These are phyloP conservation scores for Hevea brasiliensis DNA, from an alignment of 345 rosid genomes.

Conservation along the genomic window DNA sequence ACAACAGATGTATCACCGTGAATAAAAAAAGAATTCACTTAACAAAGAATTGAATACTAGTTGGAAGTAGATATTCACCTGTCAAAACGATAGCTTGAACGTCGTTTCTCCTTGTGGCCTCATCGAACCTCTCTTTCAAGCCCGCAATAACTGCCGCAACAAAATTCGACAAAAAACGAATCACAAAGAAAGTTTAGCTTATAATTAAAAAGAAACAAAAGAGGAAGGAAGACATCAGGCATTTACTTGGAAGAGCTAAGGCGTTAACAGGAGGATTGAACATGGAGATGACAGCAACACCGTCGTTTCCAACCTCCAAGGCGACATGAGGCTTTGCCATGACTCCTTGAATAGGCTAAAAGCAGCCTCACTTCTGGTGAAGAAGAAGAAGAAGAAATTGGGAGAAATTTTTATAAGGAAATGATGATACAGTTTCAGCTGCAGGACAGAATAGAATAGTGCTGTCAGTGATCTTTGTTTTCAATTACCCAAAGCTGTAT, in stretches of 20 bases:
- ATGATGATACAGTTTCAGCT: too few species aligned
- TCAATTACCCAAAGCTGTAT: too few species aligned
- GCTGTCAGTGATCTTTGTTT: too few species aligned
- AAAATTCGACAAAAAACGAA: not conserved
- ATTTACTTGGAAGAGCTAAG: conserved; percentile 64
- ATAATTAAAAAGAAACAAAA: too few species aligned
- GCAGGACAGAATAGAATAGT: too few species aligned
- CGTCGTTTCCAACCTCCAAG: conserved; percentile 80
- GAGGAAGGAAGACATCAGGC: not conserved
- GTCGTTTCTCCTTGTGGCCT: conserved; percentile 69
- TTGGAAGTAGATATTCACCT: conserved; percentile 36
- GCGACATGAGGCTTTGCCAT: conserved; percentile 62
- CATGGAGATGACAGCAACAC: conserved; percentile 84
- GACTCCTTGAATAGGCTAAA: not conserved
- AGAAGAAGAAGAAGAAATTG: not conserved
- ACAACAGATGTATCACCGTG: not conserved
- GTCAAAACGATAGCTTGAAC: conserved; percentile 82
- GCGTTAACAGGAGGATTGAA: conserved; percentile 94
- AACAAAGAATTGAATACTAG: not conserved
- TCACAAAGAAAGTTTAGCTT: not conserved
- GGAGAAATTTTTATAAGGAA: too few species aligned
- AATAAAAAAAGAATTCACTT: not conserved
- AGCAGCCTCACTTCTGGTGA: not conserved
- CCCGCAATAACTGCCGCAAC: conserved; percentile 58
- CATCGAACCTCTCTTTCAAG: conserved; percentile 66